Conservation (phyloP, 768 basidiomycete species). For the Mycena albidolilacea region DNA sequence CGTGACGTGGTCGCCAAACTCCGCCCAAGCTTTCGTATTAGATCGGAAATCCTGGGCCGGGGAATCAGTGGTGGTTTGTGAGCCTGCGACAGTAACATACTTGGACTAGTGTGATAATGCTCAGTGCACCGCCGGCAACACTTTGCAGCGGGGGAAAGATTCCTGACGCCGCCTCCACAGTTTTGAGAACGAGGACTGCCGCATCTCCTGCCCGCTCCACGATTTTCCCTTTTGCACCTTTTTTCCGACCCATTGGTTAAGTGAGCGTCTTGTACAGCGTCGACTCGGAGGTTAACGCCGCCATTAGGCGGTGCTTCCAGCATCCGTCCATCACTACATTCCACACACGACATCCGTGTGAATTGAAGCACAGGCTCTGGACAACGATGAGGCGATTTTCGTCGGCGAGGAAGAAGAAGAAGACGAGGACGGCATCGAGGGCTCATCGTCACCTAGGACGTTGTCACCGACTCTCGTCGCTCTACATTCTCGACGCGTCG, state of each 20-base stretch:
- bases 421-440: too few relatives aligned
- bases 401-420: too few relatives aligned
- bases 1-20: slow-evolving; percentile 1
- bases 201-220: background rate
- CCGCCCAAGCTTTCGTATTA: background rate
- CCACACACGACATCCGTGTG: too few relatives aligned
- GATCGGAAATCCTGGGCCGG: background rate
- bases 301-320: too few relatives aligned
- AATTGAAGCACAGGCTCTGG: too few relatives aligned
- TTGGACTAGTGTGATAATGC: background rate
- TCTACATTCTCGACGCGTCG: too few relatives aligned
- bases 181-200: background rate
- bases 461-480: too few relatives aligned
- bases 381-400: too few relatives aligned
- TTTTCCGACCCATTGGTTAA: background rate
- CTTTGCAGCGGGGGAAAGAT: slow-evolving; percentile 9
- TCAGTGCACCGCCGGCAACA: background rate
- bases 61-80: background rate
- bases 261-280: too few relatives aligned
- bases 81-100: background rate
- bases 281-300: too few relatives aligned
- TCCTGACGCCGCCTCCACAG: background rate
- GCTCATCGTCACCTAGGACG: too few relatives aligned
- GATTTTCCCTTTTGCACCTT: background rate
- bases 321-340: too few relatives aligned